Evolutionary conservation across 2,329 filamentous ascomycete species (phyloP).

Genomic region (Verticillium klebahnii): DNA sequence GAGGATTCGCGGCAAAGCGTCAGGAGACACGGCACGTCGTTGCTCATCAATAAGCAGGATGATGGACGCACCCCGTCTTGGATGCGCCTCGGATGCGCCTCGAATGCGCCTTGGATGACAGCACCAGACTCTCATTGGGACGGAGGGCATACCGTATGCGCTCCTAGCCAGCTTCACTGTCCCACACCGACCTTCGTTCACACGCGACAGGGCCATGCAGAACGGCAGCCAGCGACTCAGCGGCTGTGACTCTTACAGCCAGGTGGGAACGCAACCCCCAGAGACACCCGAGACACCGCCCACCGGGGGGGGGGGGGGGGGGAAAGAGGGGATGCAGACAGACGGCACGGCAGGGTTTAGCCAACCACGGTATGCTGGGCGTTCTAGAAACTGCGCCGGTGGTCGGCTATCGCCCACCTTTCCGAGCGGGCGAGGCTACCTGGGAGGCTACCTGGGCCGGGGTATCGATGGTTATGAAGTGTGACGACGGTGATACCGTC

Average conservation of each 20-base stretch:
- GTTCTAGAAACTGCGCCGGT: not conserved
- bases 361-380: not conserved
- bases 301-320: too few species aligned
- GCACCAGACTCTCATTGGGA: not conserved
- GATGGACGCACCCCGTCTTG: not conserved
- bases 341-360: not conserved
- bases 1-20: not conserved
- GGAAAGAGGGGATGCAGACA: not conserved
- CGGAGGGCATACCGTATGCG: not conserved
- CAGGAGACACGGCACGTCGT: not conserved
- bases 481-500: too few species aligned
- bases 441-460: not conserved
- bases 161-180: not conserved
- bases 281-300: not conserved
- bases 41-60: not conserved
- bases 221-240: not conserved
- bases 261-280: not conserved
- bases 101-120: not conserved
- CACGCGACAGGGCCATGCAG: not conserved
- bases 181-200: not conserved
- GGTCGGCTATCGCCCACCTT: not conserved
- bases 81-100: not conserved
- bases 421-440: not conserved
- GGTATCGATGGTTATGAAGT: not conserved
- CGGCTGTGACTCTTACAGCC: not conserved